These are phyloP conservation scores for Mycena citricolor DNA, from an alignment of 1,284 basidiomycete genomes.

Conservation along the genomic window DNA sequence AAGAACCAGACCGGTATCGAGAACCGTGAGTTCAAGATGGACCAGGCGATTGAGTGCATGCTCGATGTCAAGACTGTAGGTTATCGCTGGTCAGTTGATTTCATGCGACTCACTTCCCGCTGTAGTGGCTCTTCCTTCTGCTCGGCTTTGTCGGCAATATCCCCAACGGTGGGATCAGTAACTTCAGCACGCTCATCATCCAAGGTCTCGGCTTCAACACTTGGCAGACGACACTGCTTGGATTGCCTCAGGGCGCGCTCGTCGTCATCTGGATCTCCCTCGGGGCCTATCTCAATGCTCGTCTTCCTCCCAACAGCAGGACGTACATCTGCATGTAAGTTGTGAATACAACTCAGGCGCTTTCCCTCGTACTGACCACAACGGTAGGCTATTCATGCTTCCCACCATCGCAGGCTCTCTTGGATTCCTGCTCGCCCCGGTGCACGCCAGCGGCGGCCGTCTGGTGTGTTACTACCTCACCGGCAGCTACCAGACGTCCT, in stretches of 20 bases:
- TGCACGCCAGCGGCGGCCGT: slow-evolving; percentile 19
- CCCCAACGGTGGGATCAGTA: slow-evolving; percentile 28
- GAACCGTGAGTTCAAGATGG: slow-evolving; percentile 33
- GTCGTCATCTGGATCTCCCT: slow-evolving; percentile 25
- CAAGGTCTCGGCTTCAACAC: slow-evolving; percentile 38
- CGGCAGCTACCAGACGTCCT: slow-evolving; percentile 25
- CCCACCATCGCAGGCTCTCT: slow-evolving; percentile 26
- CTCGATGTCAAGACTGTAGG: slow-evolving; percentile 25
- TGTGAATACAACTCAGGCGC: no score
- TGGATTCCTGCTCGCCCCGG: slow-evolving; percentile 23
- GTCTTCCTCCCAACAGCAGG: slow-evolving; percentile 24
- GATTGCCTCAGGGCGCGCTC: slow-evolving; percentile 33
- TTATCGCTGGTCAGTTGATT: no score
- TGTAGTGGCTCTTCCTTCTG: slow-evolving; percentile 26
- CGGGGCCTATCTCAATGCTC: slow-evolving; percentile 22
- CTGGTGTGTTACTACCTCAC: slow-evolving; percentile 27
- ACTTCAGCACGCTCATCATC: slow-evolving; percentile 35
- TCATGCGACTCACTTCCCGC: background rate
- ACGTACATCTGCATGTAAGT: slow-evolving; percentile 22
- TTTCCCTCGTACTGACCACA: background rate
- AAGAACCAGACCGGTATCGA: slow-evolving; percentile 29
- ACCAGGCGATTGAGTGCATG: slow-evolving; percentile 29
- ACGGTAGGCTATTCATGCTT: slow-evolving; percentile 22
- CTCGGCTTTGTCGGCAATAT: slow-evolving; percentile 27
- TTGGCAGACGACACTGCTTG: slow-evolving; percentile 38